A percentile compares a stretch with the other conserved stretches of the same genome.
Evolutionary conservation across 2,329 filamentous ascomycete genomes (phyloP).

Genomic region (Botryotinia calthae): DNA sequence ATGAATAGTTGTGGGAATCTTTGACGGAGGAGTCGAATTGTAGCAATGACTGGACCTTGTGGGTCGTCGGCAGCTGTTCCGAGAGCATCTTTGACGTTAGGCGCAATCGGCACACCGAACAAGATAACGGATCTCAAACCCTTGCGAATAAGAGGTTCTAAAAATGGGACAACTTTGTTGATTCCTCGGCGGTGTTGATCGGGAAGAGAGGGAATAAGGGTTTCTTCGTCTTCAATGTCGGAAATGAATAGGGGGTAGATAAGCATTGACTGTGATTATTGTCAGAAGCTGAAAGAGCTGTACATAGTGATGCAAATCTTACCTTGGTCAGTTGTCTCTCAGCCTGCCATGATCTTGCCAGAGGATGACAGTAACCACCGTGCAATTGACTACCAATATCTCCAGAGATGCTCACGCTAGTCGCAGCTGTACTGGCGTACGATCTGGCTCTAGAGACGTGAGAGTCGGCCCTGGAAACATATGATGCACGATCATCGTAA

Average conservation of each 20-base stretch:
- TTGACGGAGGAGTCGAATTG: constrained; percentile 79
- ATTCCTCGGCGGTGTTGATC: constrained; percentile 86
- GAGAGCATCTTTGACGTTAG: constrained; percentile 81
- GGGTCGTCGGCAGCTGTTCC: constrained; percentile 93
- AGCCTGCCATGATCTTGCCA: constrained; percentile 78
- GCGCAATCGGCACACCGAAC: constrained; percentile 85
- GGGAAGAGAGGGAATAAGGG: constrained; percentile 83
- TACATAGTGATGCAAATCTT: constrained; percentile 28
- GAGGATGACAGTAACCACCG: constrained; percentile 76
- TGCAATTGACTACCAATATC: constrained; percentile 83
- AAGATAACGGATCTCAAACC: constrained; percentile 91
- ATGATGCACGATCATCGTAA: constrained; percentile 58
- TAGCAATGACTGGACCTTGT: constrained; percentile 83
- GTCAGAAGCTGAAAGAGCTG: constrained; percentile 24
- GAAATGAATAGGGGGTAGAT: constrained; percentile 97
- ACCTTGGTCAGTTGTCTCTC: constrained; percentile 85
- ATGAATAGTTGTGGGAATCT: constrained; percentile 91
- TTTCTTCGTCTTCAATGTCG: constrained; percentile 90
- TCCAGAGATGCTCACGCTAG: constrained; percentile 66
- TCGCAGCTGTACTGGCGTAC: constrained; percentile 64
- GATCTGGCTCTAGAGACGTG: constrained; percentile 63
- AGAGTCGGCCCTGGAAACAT: constrained; percentile 55
- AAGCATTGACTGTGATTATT: constrained; percentile 75
- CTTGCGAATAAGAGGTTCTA: constrained; percentile 83
- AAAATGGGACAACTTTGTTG: constrained; percentile 80